phyloP scores from a whole-genome alignment of 441 rosid genomes.

The Bocquillonia castaneifolia region DNA sequence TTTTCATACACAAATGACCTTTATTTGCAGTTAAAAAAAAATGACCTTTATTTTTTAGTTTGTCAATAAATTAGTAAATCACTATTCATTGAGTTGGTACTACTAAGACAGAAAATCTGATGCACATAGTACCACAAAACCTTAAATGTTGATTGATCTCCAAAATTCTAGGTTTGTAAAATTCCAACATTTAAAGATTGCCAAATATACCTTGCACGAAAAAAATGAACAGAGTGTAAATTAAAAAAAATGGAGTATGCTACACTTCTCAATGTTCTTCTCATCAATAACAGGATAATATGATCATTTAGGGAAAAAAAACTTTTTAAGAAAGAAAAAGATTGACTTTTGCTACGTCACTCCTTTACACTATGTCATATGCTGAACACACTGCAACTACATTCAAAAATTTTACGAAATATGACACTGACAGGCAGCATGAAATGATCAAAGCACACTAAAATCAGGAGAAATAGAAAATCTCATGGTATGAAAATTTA shows the following conservation, averaged over 20 bases:
- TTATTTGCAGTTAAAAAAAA: background rate
- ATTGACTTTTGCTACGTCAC: background rate
- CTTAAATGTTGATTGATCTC: background rate
- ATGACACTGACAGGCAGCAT: background rate
- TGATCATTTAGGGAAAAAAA: background rate
- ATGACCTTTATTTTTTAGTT: background rate
- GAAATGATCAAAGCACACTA: conserved; percentile 1
- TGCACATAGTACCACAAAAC: background rate
- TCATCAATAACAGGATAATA: background rate
- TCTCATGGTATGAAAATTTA: conserved; percentile 25
- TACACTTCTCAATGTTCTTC: too few relatives aligned
- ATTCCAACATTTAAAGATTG: background rate
- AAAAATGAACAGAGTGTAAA: background rate
- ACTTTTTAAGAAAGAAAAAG: background rate
- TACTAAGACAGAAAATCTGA: background rate
- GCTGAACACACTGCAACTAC: background rate
- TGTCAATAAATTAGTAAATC: background rate
- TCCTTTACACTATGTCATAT: background rate
- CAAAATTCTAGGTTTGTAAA: background rate
- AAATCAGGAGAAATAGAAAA: background rate
- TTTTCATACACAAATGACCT: background rate
- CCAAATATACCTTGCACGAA: background rate
- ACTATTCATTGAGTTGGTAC: background rate
- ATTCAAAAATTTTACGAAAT: background rate
- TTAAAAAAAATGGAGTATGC: background rate